Evolutionary conservation across 2,329 filamentous ascomycete genomes (phyloP), one percentile per base, ranked within the genome.

Genomic region (Fusarium annulatum): DNA sequence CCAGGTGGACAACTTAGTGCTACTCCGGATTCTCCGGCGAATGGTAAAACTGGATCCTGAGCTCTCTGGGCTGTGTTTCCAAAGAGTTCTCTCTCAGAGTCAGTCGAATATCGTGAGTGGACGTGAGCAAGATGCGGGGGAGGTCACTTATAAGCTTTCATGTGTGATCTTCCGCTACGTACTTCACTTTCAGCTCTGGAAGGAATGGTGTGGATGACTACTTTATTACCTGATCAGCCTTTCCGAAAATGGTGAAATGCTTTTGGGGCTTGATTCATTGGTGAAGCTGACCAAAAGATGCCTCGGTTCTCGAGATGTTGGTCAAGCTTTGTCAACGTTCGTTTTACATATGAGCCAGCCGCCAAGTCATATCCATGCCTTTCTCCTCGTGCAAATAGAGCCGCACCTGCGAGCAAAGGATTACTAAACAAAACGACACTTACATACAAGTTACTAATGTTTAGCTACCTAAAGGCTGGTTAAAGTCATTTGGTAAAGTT

Each of bases 121-220:
- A 42, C 21, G n/a, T n/a, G 39, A 36, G 57, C 59, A 56, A 67
- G 28, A 61, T 64, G 62, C 60, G 72, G 66, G 72, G 60, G 66
- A 64, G 45, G 58, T 51, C 52, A 59, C 49, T 73, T 65, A 61
- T 75, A 69, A 75, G 57, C 73, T 73, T 73, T 58, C 60, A 63
- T 23, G 30, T 51, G n/a, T 51, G 60, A 69, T 73, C 56, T 51
- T 53, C 51, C n/a, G 36, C 62, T 67, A 53, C 30, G 53, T 61
- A 67, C 57, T 38, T 52, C 11, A 39, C 48, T 52, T 55, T 45
- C 46, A 46, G 42, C 66, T 73, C 51, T 23, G 19, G 33, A 30
- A 56, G 46, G 38, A 43, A 64, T 70, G 49, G 68, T 70, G 72
- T 61, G 59, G 45, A 62, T 72, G 69, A 63, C 68, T 59, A 64